Percentiles rank a stretch among this genome's conserved stretches.
Evolutionary conservation across 768 basidiomycete genomes (phyloP).

Genomic region (Hygrophorus russula): DNA sequence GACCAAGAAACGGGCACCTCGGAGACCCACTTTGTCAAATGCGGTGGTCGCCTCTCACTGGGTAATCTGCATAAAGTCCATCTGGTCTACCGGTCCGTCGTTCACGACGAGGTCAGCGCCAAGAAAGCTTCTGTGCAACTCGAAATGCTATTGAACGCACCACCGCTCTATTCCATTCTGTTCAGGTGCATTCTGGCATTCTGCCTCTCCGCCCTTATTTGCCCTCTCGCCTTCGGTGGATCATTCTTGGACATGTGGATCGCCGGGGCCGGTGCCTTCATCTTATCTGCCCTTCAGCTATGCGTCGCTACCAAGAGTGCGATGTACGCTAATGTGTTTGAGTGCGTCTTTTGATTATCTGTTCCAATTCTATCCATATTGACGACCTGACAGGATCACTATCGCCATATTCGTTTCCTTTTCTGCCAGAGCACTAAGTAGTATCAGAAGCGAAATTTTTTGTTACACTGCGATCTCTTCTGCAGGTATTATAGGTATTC

Average conservation of each 20-base stretch:
- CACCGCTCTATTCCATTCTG: constrained; percentile 51
- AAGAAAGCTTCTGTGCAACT: constrained; percentile 59
- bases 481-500: constrained; percentile 75
- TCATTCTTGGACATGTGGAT: constrained; percentile 81
- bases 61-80: constrained; percentile 82
- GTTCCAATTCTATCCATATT: constrained; percentile 2
- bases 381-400: constrained; percentile 47
- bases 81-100: constrained; percentile 72
- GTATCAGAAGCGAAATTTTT: constrained; percentile 66
- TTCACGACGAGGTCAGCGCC: constrained; percentile 88
- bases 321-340: constrained; percentile 85
- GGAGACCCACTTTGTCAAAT: constrained; percentile 84
- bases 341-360: constrained; percentile 39
- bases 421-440: constrained; percentile 69
- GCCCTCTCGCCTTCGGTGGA: constrained; percentile 76
- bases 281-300: constrained; percentile 63
- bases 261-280: constrained; percentile 56
- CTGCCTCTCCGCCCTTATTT: constrained; percentile 64
- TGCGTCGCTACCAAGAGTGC: constrained; percentile 64
- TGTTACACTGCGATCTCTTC: constrained; percentile 91
- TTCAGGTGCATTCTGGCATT: constrained; percentile 62
- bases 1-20: constrained; percentile 84
- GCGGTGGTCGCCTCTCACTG: constrained; percentile 63
- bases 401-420: constrained; percentile 77
- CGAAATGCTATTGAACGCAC: constrained; percentile 47